Conservation (phyloP, 345 rosid species). For the Diplotaxis tenuifolia region DNA sequence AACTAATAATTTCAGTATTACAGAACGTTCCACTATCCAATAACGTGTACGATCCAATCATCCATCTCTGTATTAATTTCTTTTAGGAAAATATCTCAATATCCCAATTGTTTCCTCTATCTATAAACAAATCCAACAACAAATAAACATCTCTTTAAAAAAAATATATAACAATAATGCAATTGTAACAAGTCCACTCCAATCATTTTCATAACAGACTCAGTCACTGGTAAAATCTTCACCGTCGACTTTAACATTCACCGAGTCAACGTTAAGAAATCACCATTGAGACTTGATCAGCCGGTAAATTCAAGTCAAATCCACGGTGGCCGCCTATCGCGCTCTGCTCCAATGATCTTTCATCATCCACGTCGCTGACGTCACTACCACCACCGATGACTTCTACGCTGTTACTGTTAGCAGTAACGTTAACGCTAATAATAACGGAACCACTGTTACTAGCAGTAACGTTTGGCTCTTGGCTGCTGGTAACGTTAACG, state of each 20-base stretch:
- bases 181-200: conserved; percentile 34
- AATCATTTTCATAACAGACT: conserved; percentile 39
- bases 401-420: conserved; percentile 22
- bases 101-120: conserved; percentile 32
- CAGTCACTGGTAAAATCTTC: conserved; percentile 29
- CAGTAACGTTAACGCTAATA: conserved; percentile 11
- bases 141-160: conserved; percentile 26
- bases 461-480: conserved; percentile 31
- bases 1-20: background rate
- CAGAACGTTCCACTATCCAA: conserved; percentile 25
- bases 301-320: conserved; percentile 70
- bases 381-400: conserved; percentile 31
- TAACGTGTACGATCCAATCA: conserved; percentile 38
- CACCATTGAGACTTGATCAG: conserved; percentile 35
- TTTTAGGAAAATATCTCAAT: background rate
- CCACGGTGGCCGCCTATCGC: conserved; percentile 42
- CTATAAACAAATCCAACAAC: conserved; percentile 35
- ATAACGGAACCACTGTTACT: conserved; percentile 16
- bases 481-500: conserved; percentile 12
- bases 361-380: conserved; percentile 26
- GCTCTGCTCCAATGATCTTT: conserved; percentile 31
- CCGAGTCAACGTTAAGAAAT: conserved; percentile 29
- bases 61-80: background rate
- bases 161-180: conserved; percentile 26
- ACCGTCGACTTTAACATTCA: background rate